A percentile compares a stretch with the other conserved stretches of the same genome.
These are phyloP conservation scores for Diaporthe ilicicola DNA, from an alignment of 2,329 filamentous ascomycete genomes.

Conservation along the genomic window DNA sequence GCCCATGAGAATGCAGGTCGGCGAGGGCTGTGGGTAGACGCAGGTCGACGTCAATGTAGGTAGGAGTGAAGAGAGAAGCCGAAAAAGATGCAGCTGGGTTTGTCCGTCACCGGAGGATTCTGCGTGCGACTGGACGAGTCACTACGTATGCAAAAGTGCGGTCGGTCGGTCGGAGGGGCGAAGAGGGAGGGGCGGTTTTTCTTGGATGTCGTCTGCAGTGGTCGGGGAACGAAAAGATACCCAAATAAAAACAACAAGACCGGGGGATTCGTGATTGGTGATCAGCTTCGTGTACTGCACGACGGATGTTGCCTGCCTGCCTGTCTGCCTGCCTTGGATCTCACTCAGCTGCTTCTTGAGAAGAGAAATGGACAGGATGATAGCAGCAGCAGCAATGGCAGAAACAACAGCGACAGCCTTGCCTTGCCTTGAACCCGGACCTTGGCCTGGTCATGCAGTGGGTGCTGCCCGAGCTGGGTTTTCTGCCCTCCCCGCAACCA, in stretches of 20 bases:
- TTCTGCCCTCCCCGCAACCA: slow-evolving; percentile 26
- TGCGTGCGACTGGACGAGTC: background rate
- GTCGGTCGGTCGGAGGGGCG: background rate
- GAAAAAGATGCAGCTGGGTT: background rate
- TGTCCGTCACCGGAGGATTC: slow-evolving; percentile 23
- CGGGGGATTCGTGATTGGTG: background rate
- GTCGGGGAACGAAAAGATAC: background rate
- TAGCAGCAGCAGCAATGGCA: background rate
- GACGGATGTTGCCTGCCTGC: background rate
- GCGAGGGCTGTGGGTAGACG: background rate
- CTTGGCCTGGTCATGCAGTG: slow-evolving; percentile 20
- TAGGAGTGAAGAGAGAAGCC: background rate
- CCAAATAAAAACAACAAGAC: background rate
- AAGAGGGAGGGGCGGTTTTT: background rate
- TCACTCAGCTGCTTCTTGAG: slow-evolving; percentile 1
- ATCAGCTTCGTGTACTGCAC: background rate
- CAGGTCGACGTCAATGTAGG: background rate
- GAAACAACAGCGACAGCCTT: background rate
- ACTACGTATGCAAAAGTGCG: background rate
- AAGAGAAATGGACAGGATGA: background rate
- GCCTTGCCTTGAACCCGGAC: slow-evolving; percentile 12
- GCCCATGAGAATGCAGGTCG: background rate
- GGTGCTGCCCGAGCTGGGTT: slow-evolving; percentile 24
- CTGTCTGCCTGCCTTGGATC: background rate
- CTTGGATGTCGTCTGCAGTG: background rate